Evolutionary conservation across 2,329 filamentous ascomycete species (phyloP).

Genomic region (Xylariomycetidae sp.): DNA sequence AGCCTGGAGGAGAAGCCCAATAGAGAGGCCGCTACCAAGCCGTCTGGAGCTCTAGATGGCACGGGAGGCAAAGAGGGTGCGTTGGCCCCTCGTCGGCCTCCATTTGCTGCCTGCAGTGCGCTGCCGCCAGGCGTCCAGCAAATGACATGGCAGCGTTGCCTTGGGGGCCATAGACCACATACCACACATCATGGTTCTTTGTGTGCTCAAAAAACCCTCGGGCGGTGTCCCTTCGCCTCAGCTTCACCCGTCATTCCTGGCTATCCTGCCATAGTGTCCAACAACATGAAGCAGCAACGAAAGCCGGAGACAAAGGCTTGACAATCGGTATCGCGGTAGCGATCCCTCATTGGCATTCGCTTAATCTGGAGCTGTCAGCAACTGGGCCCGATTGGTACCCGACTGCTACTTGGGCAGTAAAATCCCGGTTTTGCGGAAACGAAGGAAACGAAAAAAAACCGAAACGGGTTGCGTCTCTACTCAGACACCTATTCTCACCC

Average conservation of each 20-base stretch:
- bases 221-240: not conserved
- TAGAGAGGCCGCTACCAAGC: slow-evolving; percentile 9
- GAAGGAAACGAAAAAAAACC: no score
- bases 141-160: slow-evolving; percentile 12
- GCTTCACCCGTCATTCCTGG: no score
- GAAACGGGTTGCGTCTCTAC: no score
- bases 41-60: slow-evolving; percentile 8
- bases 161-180: slow-evolving; percentile 9
- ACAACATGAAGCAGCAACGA: no score
- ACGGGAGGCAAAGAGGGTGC: slow-evolving; percentile 12
- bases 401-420: no score
- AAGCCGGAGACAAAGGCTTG: no score
- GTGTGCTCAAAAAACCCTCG: slow-evolving; percentile 5
- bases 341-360: no score
- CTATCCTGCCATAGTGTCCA: not conserved
- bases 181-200: slow-evolving; percentile 15
- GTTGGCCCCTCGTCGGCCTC: slow-evolving; percentile 22
- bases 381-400: no score
- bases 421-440: no score
- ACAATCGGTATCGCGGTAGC: no score
- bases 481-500: no score
- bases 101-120: slow-evolving; percentile 14
- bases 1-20: slow-evolving; percentile 9
- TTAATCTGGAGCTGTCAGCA: no score
- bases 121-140: slow-evolving; percentile 15